Evolutionary conservation across 768 basidiomycete genomes (phyloP), one percentile per base, ranked within the genome.

Genomic region (Amanita fuliginea): DNA sequence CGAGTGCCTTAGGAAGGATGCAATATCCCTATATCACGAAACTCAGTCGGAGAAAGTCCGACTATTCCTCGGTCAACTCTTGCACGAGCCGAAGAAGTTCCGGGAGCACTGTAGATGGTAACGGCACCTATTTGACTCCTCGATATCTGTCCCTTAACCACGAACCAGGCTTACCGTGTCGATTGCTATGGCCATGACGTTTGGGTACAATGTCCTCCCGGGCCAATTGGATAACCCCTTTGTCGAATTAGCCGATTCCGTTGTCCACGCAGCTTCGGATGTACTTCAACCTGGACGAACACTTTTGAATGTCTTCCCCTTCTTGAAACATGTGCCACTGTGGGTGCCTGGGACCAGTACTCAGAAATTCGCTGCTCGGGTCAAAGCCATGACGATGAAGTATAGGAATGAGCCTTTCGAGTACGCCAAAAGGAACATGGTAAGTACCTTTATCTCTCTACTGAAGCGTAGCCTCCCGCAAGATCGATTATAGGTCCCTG

Each of bases 321-420:
- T 49, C 26, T 30, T 49, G 37, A 41, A 39, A 14, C 26, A 49
- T 18, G 19, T 49, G 4, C 47, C 47, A 1, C 47, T 30, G 7
- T 49, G 47, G 47, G 3, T 49, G 10, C 47, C 47, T 6, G 47
- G 47, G 5, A 39, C 47, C 16, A 5, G 16, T 1, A 41, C 33
- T 10, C 47, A 49, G 6, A 42, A n/a, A 18, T 41, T 26, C 3
- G 36, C 35, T n/a, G 28, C 22, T 2, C 8, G 30, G 4, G 11
- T 49, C 2, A 41, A 39, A 11, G 22, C 41, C 2, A 11, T 19
- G 13, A n/a, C 13, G 14, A 16, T 2, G 6, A 21, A 14, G 21
- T 41, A 41, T 21, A 41, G 22, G n/a, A 42, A 16, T n/a, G 39
- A 30, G 16, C 39, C 47, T n/a, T 49, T 41, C 22, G 47, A 49